These are phyloP conservation scores for Combretum micranthum DNA, from an alignment of 345 rosid species.

Conservation along the genomic window DNA sequence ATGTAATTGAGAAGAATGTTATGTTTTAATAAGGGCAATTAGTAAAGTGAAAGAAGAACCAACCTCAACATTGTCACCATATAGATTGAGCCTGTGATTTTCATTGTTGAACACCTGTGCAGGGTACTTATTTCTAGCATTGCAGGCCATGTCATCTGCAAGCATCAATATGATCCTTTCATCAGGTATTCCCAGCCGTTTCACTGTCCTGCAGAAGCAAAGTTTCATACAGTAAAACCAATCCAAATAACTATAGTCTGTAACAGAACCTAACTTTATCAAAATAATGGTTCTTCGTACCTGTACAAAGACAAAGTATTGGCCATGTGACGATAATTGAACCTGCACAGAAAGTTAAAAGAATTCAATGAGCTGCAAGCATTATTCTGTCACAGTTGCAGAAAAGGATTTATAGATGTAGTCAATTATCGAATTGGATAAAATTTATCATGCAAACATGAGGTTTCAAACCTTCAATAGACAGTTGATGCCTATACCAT, in stretches of 20 bases:
- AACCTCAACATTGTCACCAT: slow-evolving; percentile 98
- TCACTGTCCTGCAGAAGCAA: slow-evolving; percentile 68
- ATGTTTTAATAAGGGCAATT: slow-evolving; percentile 2
- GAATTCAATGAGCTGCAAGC: slow-evolving; percentile 1
- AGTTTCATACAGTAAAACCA: background rate
- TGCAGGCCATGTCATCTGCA: slow-evolving; percentile 99
- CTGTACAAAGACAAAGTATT: slow-evolving; percentile 89
- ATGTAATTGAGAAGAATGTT: background rate
- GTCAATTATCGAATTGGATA: too few species aligned
- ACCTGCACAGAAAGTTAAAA: slow-evolving; percentile 42
- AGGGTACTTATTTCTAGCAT: slow-evolving; percentile 85
- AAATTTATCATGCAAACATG: too few species aligned
- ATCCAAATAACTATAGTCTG: background rate
- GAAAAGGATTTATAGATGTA: background rate
- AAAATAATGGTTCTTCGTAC: slow-evolving; percentile 21
- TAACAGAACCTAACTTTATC: too few species aligned
- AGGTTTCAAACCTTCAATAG: too few species aligned
- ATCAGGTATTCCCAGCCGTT: slow-evolving; percentile 91
- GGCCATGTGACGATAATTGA: slow-evolving; percentile 97
- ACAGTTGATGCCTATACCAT: too few species aligned
- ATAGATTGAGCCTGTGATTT: slow-evolving; percentile 88
- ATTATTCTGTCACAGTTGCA: background rate
- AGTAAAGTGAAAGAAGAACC: slow-evolving; percentile 10
- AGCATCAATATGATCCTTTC: slow-evolving; percentile 94
- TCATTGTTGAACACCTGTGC: slow-evolving; percentile 99